A percentile compares a stretch with the other conserved stretches of the same genome.
These are phyloP conservation scores for Sporothrix phasma DNA, from an alignment of 2,329 filamentous ascomycete species.

Conservation along the genomic window DNA sequence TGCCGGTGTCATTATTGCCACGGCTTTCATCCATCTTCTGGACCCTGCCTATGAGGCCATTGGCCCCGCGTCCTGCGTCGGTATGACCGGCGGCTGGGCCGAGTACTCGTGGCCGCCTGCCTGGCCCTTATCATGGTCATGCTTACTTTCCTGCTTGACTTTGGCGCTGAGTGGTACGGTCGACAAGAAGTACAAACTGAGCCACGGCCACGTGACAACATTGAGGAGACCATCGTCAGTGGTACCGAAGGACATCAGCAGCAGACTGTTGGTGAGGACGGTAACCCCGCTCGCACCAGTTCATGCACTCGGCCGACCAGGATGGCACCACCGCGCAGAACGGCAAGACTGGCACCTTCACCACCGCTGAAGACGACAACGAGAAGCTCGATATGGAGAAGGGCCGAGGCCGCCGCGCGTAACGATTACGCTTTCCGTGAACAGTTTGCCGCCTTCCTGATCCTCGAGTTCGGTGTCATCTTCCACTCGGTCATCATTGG, in stretches of 20 bases:
- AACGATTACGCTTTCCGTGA: conserved; percentile 28
- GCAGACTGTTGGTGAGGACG: not conserved
- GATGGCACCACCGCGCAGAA: conserved; percentile 51
- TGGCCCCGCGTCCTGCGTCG: conserved; percentile 31
- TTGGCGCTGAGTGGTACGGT: conserved; percentile 72
- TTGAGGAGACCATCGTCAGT: conserved; percentile 37
- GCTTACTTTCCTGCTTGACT: conserved; percentile 78
- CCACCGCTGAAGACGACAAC: conserved; percentile 44
- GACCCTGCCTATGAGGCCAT: conserved; percentile 70
- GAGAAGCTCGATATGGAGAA: conserved; percentile 63
- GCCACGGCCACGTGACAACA: conserved; percentile 38
- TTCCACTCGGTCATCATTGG: conserved; percentile 95
- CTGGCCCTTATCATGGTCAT: conserved; percentile 83
- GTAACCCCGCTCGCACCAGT: conserved; percentile 34
- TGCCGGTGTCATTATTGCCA: conserved; percentile 86
- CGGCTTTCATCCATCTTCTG: conserved; percentile 83
- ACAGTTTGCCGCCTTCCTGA: conserved; percentile 54
- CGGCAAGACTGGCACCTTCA: conserved; percentile 32
- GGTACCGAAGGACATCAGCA: conserved; percentile 9
- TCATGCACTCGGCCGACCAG: conserved; percentile 60
- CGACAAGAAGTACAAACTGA: conserved; percentile 39
- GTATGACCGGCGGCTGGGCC: conserved; percentile 45
- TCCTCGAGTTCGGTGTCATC: conserved; percentile 90
- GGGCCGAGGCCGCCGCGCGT: conserved; percentile 18
- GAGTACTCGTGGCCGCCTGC: conserved; percentile 70